phyloP scores from a whole-genome alignment of 495 filamentous ascomycete genomes.

The Parathielavia appendiculata region DNA sequence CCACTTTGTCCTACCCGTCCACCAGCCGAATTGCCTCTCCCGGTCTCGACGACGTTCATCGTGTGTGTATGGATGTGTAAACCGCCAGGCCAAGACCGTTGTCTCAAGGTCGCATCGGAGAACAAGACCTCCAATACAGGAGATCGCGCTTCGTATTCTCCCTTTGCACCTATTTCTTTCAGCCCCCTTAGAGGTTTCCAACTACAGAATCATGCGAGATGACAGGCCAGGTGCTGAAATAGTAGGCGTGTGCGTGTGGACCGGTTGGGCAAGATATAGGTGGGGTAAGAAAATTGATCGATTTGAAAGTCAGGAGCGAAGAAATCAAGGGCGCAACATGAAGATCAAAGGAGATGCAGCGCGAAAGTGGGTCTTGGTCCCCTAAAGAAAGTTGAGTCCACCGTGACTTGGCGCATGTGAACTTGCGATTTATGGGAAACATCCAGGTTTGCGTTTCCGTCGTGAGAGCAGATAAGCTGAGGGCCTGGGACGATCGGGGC shows the following conservation, averaged over 20 bases:
- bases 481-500: background rate
- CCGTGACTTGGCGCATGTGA: slow-evolving; percentile 1
- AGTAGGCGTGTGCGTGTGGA: background rate
- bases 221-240: background rate
- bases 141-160: background rate
- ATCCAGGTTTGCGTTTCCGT: background rate
- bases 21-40: slow-evolving; percentile 14
- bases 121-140: background rate
- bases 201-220: background rate
- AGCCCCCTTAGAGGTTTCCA: background rate
- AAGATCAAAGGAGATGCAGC: background rate
- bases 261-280: background rate
- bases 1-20: slow-evolving; percentile 1
- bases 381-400: background rate
- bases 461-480: background rate
- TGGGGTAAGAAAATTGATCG: background rate
- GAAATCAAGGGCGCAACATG: background rate
- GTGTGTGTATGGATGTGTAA: slow-evolving; percentile 4
- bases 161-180: background rate
- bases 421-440: background rate
- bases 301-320: background rate
- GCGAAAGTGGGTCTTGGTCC: slow-evolving; percentile 5
- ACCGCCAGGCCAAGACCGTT: background rate
- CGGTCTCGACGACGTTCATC: slow-evolving; percentile 22
- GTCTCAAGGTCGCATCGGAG: slow-evolving; percentile 16